Base-by-base conservation (phyloP, 768 basidiomycete species). In the Exsudoporus frostii region DNA sequence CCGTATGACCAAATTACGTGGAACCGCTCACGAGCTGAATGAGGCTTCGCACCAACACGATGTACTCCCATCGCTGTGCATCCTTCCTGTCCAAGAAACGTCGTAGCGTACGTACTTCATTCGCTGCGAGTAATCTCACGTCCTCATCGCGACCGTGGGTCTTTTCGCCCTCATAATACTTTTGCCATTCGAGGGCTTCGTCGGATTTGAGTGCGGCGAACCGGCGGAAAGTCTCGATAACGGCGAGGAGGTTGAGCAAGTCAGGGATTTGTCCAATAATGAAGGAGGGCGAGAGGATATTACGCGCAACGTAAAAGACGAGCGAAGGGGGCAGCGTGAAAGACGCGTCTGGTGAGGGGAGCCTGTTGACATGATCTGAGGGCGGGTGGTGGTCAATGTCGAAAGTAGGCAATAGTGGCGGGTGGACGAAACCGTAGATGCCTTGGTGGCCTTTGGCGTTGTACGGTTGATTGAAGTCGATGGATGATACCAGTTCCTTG, bases 201-300 rank as follows among this genome's bases (percentile, higher is more conserved):
- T 53, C 57, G 3, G 56, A 51, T 27, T 56, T 61, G 47, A 54
- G 37, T 5, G 41, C 33, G 0, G 61, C 61, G 17, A 57, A 60
- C 19, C 39, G 60, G 22, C 67, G 61, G n/a, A 62, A 59, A 0
- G 38, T 48, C 36, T 71, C 69, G 34, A 71, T 24, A 10, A 45
- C 32, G 3, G 60, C 25, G 20, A 69, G 59, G 30, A 61, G 51
- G 39, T 69, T 47, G 24, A 71, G 58, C 36, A 71, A 32, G 32
- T 67, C 69, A 5, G 69, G 65, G 17, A 69, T 62, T 46, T 69
- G 68, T 5, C 67, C 69, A 11, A 69, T 7, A 13, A 69, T 62
- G 42, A 69, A 65, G n/a, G 51, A 46, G 4, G 69, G 68, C 0
- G 19, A 57, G 11, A 71, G 60, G 27, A 69, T 67, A 50, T 69